Evolutionary conservation across 2,329 filamentous ascomycete genomes (phyloP).

Genomic region (Hymenoscyphus salicellus): DNA sequence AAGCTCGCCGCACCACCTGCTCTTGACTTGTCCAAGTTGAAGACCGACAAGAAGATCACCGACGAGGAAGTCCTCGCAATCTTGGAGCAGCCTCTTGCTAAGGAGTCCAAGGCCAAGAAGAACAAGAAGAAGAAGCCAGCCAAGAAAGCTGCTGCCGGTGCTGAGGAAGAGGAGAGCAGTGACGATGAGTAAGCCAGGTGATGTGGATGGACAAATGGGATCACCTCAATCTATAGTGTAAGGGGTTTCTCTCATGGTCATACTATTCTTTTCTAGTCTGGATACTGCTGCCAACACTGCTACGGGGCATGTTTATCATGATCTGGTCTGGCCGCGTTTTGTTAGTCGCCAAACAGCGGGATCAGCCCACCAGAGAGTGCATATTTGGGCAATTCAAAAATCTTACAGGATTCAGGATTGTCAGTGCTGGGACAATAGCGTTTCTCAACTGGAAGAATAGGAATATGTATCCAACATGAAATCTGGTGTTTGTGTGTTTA

Average conservation of each 20-base stretch:
- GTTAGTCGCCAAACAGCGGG: conserved; percentile 9
- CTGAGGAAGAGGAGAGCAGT: conserved; percentile 34
- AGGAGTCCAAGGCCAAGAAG: conserved; percentile 90
- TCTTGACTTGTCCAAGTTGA: conserved; percentile 75
- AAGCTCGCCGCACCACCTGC: conserved; percentile 75
- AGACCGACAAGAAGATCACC: conserved; percentile 96
- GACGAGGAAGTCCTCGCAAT: conserved; percentile 96
- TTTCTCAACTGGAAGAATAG: conserved; percentile 25
- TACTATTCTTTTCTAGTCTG: not conserved
- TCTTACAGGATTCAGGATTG: not conserved
- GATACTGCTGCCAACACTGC: conserved; percentile 25
- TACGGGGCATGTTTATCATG: conserved; percentile 25
- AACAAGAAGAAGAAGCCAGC: conserved; percentile 58
- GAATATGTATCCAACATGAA: conserved; percentile 25
- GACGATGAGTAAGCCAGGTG: conserved; percentile 40
- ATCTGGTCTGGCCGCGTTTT: conserved; percentile 21
- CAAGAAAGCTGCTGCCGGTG: conserved; percentile 40
- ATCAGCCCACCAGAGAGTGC: not conserved
- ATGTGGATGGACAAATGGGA: not conserved
- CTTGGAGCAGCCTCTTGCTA: conserved; percentile 79
- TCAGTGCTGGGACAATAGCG: conserved; percentile 18
- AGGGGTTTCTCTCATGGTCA: conserved; percentile 1
- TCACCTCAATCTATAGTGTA: not conserved
- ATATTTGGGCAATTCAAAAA: not conserved
- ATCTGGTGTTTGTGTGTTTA: not conserved